These are phyloP conservation scores for Venturia effusa DNA, from an alignment of 2,329 filamentous ascomycete species.

Conservation along the genomic window DNA sequence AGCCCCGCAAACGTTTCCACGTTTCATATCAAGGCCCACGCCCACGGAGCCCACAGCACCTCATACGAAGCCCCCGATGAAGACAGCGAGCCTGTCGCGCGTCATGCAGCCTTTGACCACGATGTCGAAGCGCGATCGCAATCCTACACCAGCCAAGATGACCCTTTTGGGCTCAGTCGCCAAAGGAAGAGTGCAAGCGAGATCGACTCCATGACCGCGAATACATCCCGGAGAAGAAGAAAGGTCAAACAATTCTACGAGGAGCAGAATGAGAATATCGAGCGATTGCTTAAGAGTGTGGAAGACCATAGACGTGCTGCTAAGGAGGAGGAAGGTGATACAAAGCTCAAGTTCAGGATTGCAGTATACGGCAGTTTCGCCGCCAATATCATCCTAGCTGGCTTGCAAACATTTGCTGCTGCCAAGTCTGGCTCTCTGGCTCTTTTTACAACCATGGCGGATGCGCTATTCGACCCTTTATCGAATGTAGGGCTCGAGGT, in stretches of 20 bases:
- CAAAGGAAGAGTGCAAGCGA: slow-evolving; percentile 69
- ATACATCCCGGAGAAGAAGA: slow-evolving; percentile 65
- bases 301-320: slow-evolving; percentile 81
- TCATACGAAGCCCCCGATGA: slow-evolving; percentile 26
- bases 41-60: slow-evolving; percentile 26
- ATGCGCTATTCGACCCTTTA: slow-evolving; percentile 85
- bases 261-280: slow-evolving; percentile 84
- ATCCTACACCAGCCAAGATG: slow-evolving; percentile 52
- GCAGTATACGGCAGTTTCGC: slow-evolving; percentile 58
- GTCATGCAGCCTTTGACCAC: slow-evolving; percentile 18
- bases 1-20: slow-evolving; percentile 18
- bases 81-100: slow-evolving; percentile 19
- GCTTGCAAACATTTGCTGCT: slow-evolving; percentile 81
- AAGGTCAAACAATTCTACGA: slow-evolving; percentile 76
- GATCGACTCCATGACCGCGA: slow-evolving; percentile 67
- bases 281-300: slow-evolving; percentile 82
- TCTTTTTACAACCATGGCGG: slow-evolving; percentile 94
- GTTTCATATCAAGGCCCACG: slow-evolving; percentile 15
- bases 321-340: slow-evolving; percentile 67
- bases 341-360: slow-evolving; percentile 65
- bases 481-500: slow-evolving; percentile 82
- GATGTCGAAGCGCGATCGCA: slow-evolving; percentile 43
- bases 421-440: slow-evolving; percentile 81
- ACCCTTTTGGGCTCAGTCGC: slow-evolving; percentile 70
- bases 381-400: slow-evolving; percentile 70